Percentiles rank a stretch among this genome's conserved stretches.
These are phyloP conservation scores for Dryadomyces quercivorus DNA, from an alignment of 2,329 filamentous ascomycete species.

Conservation along the genomic window DNA sequence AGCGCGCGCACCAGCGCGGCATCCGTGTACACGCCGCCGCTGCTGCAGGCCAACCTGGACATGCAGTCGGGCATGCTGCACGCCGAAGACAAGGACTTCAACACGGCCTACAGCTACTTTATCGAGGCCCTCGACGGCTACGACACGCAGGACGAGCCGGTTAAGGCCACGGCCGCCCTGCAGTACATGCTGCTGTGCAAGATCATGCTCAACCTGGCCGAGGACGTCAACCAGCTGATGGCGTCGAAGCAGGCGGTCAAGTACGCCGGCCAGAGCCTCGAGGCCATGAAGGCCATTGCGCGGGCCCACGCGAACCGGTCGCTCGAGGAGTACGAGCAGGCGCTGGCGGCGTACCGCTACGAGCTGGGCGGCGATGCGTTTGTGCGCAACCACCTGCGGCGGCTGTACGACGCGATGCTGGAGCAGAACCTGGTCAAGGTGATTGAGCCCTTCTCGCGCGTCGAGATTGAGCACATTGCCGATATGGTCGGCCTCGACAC, in stretches of 20 bases:
- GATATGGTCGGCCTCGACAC: slow-evolving; percentile 96
- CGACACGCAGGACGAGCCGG: slow-evolving; percentile 76
- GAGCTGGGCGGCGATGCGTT: slow-evolving; percentile 92
- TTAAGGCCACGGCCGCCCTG: slow-evolving; percentile 87
- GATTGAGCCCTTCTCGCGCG: slow-evolving; percentile 94
- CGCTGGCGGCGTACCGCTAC: slow-evolving; percentile 79
- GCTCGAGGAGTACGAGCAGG: slow-evolving; percentile 92
- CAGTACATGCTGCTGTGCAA: slow-evolving; percentile 99
- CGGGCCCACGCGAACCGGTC: slow-evolving; percentile 91
- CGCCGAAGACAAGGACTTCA: slow-evolving; percentile 97
- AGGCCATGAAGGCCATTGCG: slow-evolving; percentile 98
- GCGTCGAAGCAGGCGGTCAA: slow-evolving; percentile 92
- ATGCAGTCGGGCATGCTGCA: slow-evolving; percentile 99
- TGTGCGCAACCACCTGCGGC: slow-evolving; percentile 90
- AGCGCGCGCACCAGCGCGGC: slow-evolving; percentile 90
- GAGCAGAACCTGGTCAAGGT: slow-evolving; percentile 99
- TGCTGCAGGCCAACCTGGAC: slow-evolving; percentile 90
- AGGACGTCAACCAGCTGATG: slow-evolving; percentile 93
- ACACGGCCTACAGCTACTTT: slow-evolving; percentile 97
- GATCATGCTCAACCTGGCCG: slow-evolving; percentile 95
- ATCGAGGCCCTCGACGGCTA: slow-evolving; percentile 98
- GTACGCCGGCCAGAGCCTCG: slow-evolving; percentile 88
- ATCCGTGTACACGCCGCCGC: slow-evolving; percentile 90
- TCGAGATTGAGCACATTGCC: slow-evolving; percentile 93
- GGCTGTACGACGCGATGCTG: slow-evolving; percentile 95